A percentile compares a stretch with the other conserved stretches of the same genome.
Evolutionary conservation across 768 basidiomycete species (phyloP).

Genomic region (Boletus insuetus): DNA sequence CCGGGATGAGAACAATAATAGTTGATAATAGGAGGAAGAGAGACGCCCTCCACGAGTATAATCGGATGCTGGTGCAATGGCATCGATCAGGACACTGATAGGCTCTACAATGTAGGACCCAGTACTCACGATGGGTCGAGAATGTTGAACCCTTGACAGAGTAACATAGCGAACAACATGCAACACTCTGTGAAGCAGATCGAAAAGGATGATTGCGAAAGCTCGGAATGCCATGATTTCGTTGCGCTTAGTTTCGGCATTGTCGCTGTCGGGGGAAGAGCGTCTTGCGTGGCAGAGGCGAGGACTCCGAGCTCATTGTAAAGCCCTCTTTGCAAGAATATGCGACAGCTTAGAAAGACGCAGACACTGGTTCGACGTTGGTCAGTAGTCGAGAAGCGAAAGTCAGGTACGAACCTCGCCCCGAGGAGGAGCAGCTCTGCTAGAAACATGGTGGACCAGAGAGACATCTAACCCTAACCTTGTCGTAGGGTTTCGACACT

Average conservation of each 20-base stretch:
- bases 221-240: slow-evolving; percentile 46
- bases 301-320: slow-evolving; percentile 58
- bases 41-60: slow-evolving; percentile 68
- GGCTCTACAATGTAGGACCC: too few species aligned
- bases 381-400: background rate
- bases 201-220: slow-evolving; percentile 62
- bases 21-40: slow-evolving; percentile 55
- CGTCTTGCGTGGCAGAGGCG: slow-evolving; percentile 33
- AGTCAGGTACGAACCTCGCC: slow-evolving; percentile 18
- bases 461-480: slow-evolving; percentile 29
- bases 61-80: slow-evolving; percentile 45
- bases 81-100: slow-evolving; percentile 2
- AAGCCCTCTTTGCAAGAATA: slow-evolving; percentile 54
- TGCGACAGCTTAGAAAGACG: slow-evolving; percentile 57
- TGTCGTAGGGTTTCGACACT: slow-evolving; percentile 24
- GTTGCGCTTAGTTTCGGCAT: slow-evolving; percentile 17
- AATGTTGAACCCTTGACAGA: slow-evolving; percentile 62
- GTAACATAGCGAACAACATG: slow-evolving; percentile 65
- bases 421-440: slow-evolving; percentile 8
- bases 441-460: slow-evolving; percentile 13
- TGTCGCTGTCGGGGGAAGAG: slow-evolving; percentile 24
- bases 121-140: slow-evolving; percentile 53
- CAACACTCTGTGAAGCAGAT: slow-evolving; percentile 74
- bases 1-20: slow-evolving; percentile 66
- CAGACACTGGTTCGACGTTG: slow-evolving; percentile 35